These are phyloP conservation scores for Podospora australis DNA, from an alignment of 495 filamentous ascomycete genomes.

Conservation along the genomic window DNA sequence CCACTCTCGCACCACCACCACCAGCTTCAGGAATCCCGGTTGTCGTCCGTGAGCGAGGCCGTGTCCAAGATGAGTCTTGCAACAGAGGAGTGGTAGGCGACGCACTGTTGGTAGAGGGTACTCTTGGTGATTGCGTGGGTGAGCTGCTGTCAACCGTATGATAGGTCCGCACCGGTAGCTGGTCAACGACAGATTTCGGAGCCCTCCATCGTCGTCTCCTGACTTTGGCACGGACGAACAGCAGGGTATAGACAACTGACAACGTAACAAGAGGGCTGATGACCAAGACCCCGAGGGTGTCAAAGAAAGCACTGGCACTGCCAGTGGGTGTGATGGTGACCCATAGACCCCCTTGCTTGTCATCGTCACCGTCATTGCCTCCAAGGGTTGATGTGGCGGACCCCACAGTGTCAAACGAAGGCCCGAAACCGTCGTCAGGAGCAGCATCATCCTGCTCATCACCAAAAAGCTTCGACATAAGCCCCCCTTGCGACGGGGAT, in stretches of 20 bases:
- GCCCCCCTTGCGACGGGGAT: constrained; percentile 20
- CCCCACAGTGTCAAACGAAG: not conserved
- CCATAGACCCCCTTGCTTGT: constrained; percentile 85
- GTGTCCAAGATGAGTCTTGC: constrained; percentile 47
- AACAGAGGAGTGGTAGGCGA: constrained; percentile 75
- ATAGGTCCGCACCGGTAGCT: constrained; percentile 90
- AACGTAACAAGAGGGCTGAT: constrained; percentile 88
- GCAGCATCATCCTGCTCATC: constrained; percentile 30
- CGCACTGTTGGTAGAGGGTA: constrained; percentile 50
- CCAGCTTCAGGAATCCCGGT: constrained; percentile 48
- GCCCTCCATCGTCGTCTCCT: constrained; percentile 88
- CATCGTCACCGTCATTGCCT: constrained; percentile 26
- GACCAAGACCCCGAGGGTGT: constrained; percentile 88
- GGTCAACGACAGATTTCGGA: constrained; percentile 90
- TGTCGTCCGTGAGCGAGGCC: constrained; percentile 61
- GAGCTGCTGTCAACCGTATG: constrained; percentile 63
- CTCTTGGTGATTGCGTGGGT: constrained; percentile 50
- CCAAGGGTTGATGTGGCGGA: not conserved
- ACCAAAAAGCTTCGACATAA: constrained; percentile 43
- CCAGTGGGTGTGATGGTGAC: constrained; percentile 88
- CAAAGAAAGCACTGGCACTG: constrained; percentile 90
- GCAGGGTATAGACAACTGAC: constrained; percentile 84
- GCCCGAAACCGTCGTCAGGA: constrained; percentile 10
- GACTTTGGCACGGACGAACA: constrained; percentile 83
- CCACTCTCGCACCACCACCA: constrained; percentile 27